Percentiles rank a stretch among this genome's conserved stretches.
Evolutionary conservation across 345 rosid genomes (phyloP).

Genomic region (Populus simonii): DNA sequence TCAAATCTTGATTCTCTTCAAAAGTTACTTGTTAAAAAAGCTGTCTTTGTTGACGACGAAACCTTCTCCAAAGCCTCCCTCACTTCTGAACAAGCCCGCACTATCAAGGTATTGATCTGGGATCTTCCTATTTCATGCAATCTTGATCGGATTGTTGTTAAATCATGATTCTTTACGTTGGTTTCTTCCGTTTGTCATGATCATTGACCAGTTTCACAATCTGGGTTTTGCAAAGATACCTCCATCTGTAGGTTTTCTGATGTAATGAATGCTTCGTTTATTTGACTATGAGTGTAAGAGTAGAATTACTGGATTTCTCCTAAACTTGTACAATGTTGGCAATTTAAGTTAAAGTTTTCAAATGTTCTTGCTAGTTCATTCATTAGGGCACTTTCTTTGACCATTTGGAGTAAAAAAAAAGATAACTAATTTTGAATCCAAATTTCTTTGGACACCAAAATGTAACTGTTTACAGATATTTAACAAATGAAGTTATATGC

Average conservation of each 20-base stretch:
- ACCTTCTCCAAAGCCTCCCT: constrained; percentile 84
- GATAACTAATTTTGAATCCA: background rate
- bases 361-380: background rate
- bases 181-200: background rate
- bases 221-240: background rate
- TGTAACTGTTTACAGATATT: background rate
- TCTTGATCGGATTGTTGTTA: background rate
- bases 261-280: background rate
- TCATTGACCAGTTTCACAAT: background rate
- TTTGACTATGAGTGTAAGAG: background rate
- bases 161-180: background rate
- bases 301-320: background rate
- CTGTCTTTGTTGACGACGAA: constrained; percentile 90
- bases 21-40: constrained; percentile 76
- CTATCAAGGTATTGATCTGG: constrained; percentile 62
- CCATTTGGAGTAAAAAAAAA: background rate
- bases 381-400: background rate
- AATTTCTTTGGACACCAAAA: background rate
- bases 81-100: constrained; percentile 82
- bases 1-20: constrained; percentile 84
- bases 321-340: background rate
- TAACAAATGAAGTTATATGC: background rate
- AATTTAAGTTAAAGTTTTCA: background rate
- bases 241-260: background rate
- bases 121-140: background rate